Evolutionary conservation across 805 yeast genomes (phyloP), one percentile per base, ranked within the genome.

Genomic region (Cyberlindnera amylophila): DNA sequence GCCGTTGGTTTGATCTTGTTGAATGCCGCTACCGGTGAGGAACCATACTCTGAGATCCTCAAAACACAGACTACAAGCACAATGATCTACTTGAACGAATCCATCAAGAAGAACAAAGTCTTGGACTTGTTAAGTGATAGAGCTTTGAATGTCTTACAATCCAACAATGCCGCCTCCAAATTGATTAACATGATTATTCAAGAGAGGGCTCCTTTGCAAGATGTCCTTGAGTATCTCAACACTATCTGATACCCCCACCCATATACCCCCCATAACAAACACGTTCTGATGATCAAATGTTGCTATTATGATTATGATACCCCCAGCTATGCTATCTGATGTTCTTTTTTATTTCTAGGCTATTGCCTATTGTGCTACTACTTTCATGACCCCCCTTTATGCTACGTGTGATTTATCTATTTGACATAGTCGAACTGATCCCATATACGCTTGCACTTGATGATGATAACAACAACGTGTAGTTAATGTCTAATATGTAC

Each of bases 1-100:
- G 68, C 79, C 12, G 65, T 65, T 4, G 81, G 80, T 0, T 50
- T 75, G 33, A 63, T 72, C 9, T 51, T 75, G 9, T 50, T 75
- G 27, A 62, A 65, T 38, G 70, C 74, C 10, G 74, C 72, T 1
- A 68, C 70, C 9, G 79, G 79, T 2, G 52, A 55, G 14, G 63
- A 64, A 44, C 80, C 81, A 1, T 75, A 72, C 45, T 23, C 54
- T 4, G 44, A 43, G 5, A 30, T 50, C 8, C 23, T 47, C 11
- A 32, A 37, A n/a, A 10, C 39, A 8, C 24, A 15, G 8, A 14
- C 55, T 4, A 24, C 38, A 4, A 54, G 58, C 12, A 62, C 57
- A 24, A 52, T 58, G 32, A 46, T 50, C 18, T 59, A 64, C 33
- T 48, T 69, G 44, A 54, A 62, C n/a, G 57, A 56, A 13, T 52